Percentiles rank a stretch among this genome's conserved stretches.
Conservation (phyloP, 1,139 yeast species). For the Pichia terricola region DNA sequence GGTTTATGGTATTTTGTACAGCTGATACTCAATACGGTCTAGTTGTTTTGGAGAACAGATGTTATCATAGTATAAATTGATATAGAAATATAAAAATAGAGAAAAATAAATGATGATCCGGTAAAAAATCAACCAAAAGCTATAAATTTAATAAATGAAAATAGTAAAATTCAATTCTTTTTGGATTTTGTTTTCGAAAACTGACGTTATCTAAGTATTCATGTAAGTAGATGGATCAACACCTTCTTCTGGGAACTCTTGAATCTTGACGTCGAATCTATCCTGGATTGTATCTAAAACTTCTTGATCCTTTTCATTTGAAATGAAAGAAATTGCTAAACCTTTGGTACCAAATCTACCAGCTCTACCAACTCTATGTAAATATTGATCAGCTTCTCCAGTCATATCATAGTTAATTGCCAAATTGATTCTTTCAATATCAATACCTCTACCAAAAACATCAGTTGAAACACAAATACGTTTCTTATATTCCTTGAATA, state of each 20-base stretch:
- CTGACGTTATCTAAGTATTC: slow-evolving; percentile 51
- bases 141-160: too few species aligned
- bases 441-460: slow-evolving; percentile 98
- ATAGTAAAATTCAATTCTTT: too few species aligned
- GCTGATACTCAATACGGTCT: too few species aligned
- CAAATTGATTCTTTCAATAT: slow-evolving; percentile 95
- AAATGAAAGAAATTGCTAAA: slow-evolving; percentile 85
- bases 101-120: too few species aligned
- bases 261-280: slow-evolving; percentile 91
- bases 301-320: slow-evolving; percentile 80
- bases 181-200: too few species aligned
- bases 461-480: slow-evolving; percentile 98
- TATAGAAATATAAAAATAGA: too few species aligned
- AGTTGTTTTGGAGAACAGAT: too few species aligned
- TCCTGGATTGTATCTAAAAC: slow-evolving; percentile 90
- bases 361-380: slow-evolving; percentile 99
- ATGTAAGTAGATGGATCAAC: slow-evolving; percentile 96
- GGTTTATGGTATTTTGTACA: too few species aligned
- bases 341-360: slow-evolving; percentile 99
- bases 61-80: too few species aligned
- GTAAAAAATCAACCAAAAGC: too few species aligned
- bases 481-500: slow-evolving; percentile 95
- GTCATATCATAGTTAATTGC: slow-evolving; percentile 95
- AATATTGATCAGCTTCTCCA: slow-evolving; percentile 90
- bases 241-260: slow-evolving; percentile 96